A percentile compares a stretch with the other conserved stretches of the same genome.
phyloP scores from a whole-genome alignment of 75 land plant genomes.

The Pinus taeda region DNA sequence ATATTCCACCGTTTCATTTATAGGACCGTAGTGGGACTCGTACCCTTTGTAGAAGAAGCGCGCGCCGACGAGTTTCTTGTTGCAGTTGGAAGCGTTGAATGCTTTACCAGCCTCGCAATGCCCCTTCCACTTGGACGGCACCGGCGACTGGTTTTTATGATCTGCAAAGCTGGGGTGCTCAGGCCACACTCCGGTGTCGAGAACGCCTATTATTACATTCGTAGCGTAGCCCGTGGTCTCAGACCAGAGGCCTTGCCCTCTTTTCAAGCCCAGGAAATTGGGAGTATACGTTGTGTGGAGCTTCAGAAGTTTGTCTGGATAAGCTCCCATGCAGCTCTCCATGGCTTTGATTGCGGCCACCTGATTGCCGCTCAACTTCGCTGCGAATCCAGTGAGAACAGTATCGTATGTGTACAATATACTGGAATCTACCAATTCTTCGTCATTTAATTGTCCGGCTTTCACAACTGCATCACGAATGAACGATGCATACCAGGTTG shows the following conservation, averaged over 20 bases:
- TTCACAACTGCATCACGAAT: too few relatives aligned
- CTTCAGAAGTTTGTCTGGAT: conserved; percentile 17
- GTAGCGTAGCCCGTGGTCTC: conserved; percentile 13
- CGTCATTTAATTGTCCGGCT: too few relatives aligned
- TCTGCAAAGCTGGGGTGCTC: conserved; percentile 11
- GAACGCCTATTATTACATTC: conserved; percentile 41
- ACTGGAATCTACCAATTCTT: too few relatives aligned
- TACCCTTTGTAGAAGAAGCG: conserved; percentile 14
- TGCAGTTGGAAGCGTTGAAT: conserved; percentile 15
- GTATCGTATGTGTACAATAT: too few relatives aligned
- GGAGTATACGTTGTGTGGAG: conserved; percentile 55
- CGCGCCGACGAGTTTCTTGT: neutral
- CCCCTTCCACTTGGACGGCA: conserved; percentile 17
- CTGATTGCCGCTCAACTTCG: too few relatives aligned
- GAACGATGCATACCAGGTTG: too few relatives aligned
- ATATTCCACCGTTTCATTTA: neutral
- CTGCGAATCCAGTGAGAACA: too few relatives aligned
- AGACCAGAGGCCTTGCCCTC: too few relatives aligned
- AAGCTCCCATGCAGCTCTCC: conserved; percentile 2
- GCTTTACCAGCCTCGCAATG: conserved; percentile 12
- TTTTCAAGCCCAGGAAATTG: conserved; percentile 2
- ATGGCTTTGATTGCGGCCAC: too few relatives aligned
- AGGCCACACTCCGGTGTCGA: conserved; percentile 48
- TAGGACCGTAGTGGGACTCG: neutral
- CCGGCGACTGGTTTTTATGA: neutral